A percentile compares a stretch with the other conserved stretches of the same genome.
Conservation (phyloP, 768 basidiomycete genomes). For the Tricholoma saponaceum region DNA sequence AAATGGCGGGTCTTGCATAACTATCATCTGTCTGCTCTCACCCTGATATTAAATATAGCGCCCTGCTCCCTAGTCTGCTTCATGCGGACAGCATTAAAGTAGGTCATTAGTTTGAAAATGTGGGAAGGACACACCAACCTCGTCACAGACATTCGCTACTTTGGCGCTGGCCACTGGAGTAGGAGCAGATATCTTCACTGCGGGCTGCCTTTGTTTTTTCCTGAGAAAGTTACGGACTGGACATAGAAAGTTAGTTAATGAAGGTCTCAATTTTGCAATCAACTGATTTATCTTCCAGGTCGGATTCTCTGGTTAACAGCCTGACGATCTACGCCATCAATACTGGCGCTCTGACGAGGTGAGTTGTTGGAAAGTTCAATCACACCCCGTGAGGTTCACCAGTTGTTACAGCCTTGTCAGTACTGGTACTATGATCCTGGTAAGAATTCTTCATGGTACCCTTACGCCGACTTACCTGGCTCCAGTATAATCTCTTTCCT, state of each 20-base stretch:
- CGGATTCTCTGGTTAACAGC: conserved; percentile 52
- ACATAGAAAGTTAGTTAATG: conserved; percentile 28
- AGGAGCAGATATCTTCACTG: conserved; percentile 47
- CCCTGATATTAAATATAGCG: conserved; percentile 22
- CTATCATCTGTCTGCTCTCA: not conserved
- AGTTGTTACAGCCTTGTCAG: not conserved
- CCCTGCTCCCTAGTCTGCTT: conserved; percentile 27
- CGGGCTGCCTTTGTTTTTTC: conserved; percentile 49
- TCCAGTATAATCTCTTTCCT: not conserved
- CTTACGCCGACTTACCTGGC: not conserved
- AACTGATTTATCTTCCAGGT: conserved; percentile 26
- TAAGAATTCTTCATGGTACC: not conserved
- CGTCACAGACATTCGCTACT: conserved; percentile 39
- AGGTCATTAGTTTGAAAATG: not conserved
- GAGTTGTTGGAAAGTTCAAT: conserved; percentile 6
- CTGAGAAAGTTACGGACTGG: conserved; percentile 51
- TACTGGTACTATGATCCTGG: not conserved
- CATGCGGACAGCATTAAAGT: conserved; percentile 30
- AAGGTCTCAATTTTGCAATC: not conserved
- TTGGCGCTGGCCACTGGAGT: conserved; percentile 47
- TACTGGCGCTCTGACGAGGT: conserved; percentile 61
- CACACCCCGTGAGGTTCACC: not conserved
- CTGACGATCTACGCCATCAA: conserved; percentile 60
- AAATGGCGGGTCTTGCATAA: conserved; percentile 33
- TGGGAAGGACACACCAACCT: not conserved